Evolutionary conservation across 1,284 basidiomycete genomes (phyloP).

Genomic region (Fomitopsis betulina): DNA sequence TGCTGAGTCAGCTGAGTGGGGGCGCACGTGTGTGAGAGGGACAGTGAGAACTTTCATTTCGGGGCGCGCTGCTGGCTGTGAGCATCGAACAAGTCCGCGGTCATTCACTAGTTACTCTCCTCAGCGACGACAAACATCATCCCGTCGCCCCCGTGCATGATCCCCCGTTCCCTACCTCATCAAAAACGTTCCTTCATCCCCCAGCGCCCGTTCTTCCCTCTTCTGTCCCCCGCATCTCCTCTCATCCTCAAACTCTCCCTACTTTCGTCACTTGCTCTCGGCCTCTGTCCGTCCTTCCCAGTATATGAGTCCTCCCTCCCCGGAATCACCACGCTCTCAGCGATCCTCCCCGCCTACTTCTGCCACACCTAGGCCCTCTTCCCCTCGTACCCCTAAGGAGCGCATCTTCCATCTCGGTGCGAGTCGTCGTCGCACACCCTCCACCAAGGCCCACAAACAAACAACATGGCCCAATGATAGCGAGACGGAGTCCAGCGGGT

Average conservation of each 20-base stretch:
- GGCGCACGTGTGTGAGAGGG: slow-evolving; percentile 8
- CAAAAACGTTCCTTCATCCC: slow-evolving; percentile 7
- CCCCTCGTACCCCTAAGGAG: slow-evolving; percentile 12
- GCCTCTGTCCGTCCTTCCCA: slow-evolving; percentile 2
- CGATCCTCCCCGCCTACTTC: slow-evolving; percentile 18
- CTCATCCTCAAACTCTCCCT: slow-evolving; percentile 4
- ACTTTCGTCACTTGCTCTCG: slow-evolving; percentile 6
- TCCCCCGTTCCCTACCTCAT: neutral
- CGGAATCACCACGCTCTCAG: slow-evolving; percentile 23
- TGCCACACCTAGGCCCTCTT: slow-evolving; percentile 16
- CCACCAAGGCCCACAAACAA: slow-evolving; percentile 19
- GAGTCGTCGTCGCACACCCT: slow-evolving; percentile 19
- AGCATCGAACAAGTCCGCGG: neutral
- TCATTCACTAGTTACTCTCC: neutral
- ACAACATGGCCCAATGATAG: slow-evolving; percentile 16
- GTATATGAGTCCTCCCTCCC: slow-evolving; percentile 26
- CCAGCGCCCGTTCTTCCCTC: neutral
- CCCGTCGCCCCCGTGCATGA: slow-evolving; percentile 1
- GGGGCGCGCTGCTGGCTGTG: neutral
- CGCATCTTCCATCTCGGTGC: slow-evolving; percentile 17
- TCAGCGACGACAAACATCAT: slow-evolving; percentile 3
- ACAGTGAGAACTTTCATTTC: slow-evolving; percentile 10
- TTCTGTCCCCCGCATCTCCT: neutral
- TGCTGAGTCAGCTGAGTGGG: slow-evolving; percentile 3
- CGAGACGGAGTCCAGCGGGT: slow-evolving; percentile 20